Percentiles rank a stretch among this genome's conserved stretches.
These are phyloP conservation scores for Dichotomopilus funicola DNA, from an alignment of 2,329 filamentous ascomycete genomes.

Conservation along the genomic window DNA sequence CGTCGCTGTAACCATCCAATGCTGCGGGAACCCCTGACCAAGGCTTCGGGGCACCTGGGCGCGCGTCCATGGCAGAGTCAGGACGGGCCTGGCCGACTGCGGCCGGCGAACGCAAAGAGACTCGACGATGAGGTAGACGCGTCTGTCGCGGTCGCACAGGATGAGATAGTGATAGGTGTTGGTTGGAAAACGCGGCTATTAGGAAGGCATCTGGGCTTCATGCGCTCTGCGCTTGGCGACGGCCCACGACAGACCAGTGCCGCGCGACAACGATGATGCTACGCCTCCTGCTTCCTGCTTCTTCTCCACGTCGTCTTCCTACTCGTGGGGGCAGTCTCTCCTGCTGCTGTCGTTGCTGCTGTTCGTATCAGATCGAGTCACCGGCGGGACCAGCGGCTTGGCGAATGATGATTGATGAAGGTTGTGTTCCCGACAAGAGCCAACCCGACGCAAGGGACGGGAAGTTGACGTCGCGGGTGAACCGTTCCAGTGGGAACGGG, in stretches of 20 bases:
- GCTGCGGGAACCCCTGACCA: not conserved
- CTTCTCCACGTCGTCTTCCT: too few relatives aligned
- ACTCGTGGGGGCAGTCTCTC: too few relatives aligned
- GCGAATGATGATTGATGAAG: not conserved
- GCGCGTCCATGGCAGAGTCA: conserved; percentile 2
- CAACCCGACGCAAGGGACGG: not conserved
- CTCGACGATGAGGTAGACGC: not conserved
- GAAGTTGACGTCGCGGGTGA: not conserved
- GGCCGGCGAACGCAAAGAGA: conserved; percentile 5
- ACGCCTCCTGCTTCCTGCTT: not conserved
- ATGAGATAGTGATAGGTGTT: not conserved
- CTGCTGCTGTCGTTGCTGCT: not conserved
- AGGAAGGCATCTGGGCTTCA: conserved; percentile 2
- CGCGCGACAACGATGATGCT: not conserved
- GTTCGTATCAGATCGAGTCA: not conserved
- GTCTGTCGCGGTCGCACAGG: not conserved
- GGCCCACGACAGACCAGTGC: not conserved
- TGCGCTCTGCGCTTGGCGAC: not conserved
- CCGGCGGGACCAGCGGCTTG: not conserved
- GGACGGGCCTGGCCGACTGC: conserved; percentile 1
- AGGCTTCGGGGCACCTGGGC: not conserved
- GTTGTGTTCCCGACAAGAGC: not conserved
- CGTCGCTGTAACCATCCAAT: conserved; percentile 1
- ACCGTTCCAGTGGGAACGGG: not conserved
- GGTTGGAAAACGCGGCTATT: conserved; percentile 1